Base-by-base conservation (phyloP, 2,329 filamentous ascomycete species). In the Aspergillus sp. region DNA sequence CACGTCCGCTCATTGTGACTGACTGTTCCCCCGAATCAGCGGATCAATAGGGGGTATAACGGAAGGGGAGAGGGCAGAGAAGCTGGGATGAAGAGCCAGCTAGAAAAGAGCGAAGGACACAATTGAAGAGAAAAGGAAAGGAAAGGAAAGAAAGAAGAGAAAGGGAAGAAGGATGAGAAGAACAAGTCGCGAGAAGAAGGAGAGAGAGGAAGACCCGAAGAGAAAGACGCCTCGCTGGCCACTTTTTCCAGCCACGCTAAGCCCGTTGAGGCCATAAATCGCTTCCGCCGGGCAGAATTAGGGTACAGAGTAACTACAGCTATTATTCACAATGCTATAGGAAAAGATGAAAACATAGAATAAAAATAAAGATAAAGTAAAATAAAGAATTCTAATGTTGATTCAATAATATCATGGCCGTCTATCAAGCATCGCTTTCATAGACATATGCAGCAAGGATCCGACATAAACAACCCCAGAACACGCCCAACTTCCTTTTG, bases 1-100 rank as follows among this genome's bases (percentile, higher is more conserved):
- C 69, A 79, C 76, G 72, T 68, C 76, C 76, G 69, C 76, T 79
- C 76, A 79, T 79, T 64, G 62, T 78, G 72, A 70, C 70, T 58
- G 57, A 59, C 52, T 59, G 62, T 57, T 60, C 60, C 60, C 19
- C 62, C 65, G 7, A 39, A 39, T 27, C 26, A 8, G 19, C 6
- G 36, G 36, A 39, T n/a, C n/a, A 19, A 36, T 36, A 26, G 27
- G 19, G 36, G 36, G 27, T 8, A 49, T 35, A 50, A 55, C 52
- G 50, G 52, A 48, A 40, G 45, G 42, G 57, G 56, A 58, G 56
- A 52, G 53, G 53, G 50, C 53, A 56, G 51, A 39, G 56, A 61
- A 64, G 60, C 59, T 58, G 61, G 56, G 52, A 56, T 49, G 51
- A 49, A 53, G 48, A 50, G 52, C 66, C 64, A 68, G 63, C 60